Evolutionary conservation across 2,329 filamentous ascomycete species (phyloP).

Genomic region (Xylaria multiplex): DNA sequence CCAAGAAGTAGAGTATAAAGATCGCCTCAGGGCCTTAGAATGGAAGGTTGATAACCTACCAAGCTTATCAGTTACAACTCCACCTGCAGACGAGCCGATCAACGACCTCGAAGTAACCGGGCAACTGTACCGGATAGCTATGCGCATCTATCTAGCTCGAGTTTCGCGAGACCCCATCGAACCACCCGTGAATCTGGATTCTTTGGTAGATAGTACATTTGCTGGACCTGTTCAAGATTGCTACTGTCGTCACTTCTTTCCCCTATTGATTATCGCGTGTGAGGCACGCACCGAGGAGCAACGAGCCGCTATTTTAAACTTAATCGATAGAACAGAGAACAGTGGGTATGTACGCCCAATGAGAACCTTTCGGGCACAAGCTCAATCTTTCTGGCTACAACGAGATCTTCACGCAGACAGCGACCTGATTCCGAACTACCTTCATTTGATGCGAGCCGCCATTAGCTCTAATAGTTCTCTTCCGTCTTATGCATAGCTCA

Average conservation of each 20-base stretch:
- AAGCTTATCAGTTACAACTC: not conserved
- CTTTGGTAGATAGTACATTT: constrained; percentile 38
- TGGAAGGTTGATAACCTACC: constrained; percentile 28
- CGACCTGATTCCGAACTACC: constrained; percentile 48
- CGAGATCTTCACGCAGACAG: constrained; percentile 49
- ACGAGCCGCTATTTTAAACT: constrained; percentile 45
- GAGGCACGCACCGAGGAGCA: constrained; percentile 50
- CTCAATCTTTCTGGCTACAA: constrained; percentile 50
- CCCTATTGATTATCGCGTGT: constrained; percentile 50
- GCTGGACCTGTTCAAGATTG: constrained; percentile 15
- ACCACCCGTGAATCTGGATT: constrained; percentile 36
- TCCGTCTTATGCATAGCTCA: constrained; percentile 39
- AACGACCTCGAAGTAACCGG: constrained; percentile 22
- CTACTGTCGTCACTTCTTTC: constrained; percentile 50
- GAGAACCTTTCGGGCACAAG: constrained; percentile 36
- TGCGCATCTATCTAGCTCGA: constrained; percentile 40
- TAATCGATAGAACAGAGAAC: constrained; percentile 47
- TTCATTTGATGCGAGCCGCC: constrained; percentile 40
- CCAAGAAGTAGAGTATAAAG: constrained; percentile 29
- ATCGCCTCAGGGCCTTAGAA: constrained; percentile 34
- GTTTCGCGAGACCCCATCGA: constrained; percentile 43
- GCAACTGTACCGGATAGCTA: constrained; percentile 39
- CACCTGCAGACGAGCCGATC: not conserved
- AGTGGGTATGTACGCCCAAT: constrained; percentile 40
- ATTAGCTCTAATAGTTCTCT: constrained; percentile 40